Conservation (phyloP, 176 grass and related monocot genomes). For the Areca catechu region DNA sequence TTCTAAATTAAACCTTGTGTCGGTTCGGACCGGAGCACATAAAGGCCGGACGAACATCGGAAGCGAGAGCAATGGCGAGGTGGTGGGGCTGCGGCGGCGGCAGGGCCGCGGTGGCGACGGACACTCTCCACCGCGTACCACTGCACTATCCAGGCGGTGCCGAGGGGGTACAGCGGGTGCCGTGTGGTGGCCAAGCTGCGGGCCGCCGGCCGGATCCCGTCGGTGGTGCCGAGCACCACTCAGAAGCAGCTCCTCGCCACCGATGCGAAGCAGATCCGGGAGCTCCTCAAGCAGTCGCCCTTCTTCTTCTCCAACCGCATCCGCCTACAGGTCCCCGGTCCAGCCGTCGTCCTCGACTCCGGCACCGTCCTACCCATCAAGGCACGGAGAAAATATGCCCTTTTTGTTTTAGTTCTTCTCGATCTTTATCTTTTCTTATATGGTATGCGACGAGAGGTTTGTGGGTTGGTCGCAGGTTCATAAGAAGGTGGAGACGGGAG, state of each 20-base stretch:
- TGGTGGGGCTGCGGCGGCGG: slow-evolving; percentile 26
- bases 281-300: slow-evolving; percentile 70
- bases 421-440: slow-evolving; percentile 1
- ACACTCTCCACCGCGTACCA: slow-evolving; percentile 36
- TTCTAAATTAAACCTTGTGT: too few species aligned
- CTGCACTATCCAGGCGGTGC: slow-evolving; percentile 65
- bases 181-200: slow-evolving; percentile 46
- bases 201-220: slow-evolving; percentile 54
- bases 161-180: slow-evolving; percentile 44
- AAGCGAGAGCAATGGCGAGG: slow-evolving; percentile 27
- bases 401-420: background rate
- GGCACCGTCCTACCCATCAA: slow-evolving; percentile 72
- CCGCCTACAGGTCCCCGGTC: slow-evolving; percentile 60
- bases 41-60: too few species aligned
- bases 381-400: slow-evolving; percentile 7
- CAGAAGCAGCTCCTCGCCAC: slow-evolving; percentile 39
- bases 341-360: slow-evolving; percentile 45
- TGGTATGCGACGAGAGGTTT: background rate
- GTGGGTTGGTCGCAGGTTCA: slow-evolving; percentile 43
- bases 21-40: too few species aligned
- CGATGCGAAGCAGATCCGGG: slow-evolving; percentile 58
- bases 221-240: slow-evolving; percentile 34
- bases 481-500: slow-evolving; percentile 50
- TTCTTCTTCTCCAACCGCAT: slow-evolving; percentile 79
- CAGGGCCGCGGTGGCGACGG: slow-evolving; percentile 29